Evolutionary conservation across 2,329 filamentous ascomycete species (phyloP).

Genomic region (Alternaria sp.): DNA sequence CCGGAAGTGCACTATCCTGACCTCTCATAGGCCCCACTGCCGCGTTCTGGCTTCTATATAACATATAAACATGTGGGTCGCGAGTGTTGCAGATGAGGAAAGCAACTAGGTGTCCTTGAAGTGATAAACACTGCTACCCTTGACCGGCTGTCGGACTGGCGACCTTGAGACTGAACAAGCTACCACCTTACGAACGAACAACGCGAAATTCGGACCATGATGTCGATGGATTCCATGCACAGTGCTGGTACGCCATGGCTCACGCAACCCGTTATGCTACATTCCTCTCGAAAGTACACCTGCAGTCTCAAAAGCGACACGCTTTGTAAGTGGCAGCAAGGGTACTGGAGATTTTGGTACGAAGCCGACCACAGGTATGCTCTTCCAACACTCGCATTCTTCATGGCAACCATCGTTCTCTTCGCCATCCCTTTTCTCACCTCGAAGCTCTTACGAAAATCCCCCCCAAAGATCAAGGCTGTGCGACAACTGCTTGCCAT

Average conservation of each 20-base stretch:
- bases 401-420: constrained; percentile 57
- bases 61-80: background rate
- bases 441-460: constrained; percentile 33
- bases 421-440: constrained; percentile 54
- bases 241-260: background rate
- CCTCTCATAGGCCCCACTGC: background rate
- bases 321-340: background rate
- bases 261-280: background rate
- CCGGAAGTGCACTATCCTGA: background rate
- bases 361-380: constrained; percentile 62
- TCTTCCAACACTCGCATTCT: constrained; percentile 60
- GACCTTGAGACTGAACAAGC: background rate
- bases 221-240: background rate
- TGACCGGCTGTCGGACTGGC: background rate
- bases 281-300: background rate
- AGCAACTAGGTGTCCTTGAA: background rate
- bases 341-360: constrained; percentile 47
- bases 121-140: background rate
- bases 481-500: constrained; percentile 18
- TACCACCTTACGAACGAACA: background rate
- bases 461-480: constrained; percentile 8
- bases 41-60: background rate
- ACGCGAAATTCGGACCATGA: background rate
- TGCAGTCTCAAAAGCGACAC: background rate
- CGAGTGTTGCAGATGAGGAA: background rate